phyloP scores from a whole-genome alignment of 495 filamentous ascomycete genomes.

The Immersiella caudata region DNA sequence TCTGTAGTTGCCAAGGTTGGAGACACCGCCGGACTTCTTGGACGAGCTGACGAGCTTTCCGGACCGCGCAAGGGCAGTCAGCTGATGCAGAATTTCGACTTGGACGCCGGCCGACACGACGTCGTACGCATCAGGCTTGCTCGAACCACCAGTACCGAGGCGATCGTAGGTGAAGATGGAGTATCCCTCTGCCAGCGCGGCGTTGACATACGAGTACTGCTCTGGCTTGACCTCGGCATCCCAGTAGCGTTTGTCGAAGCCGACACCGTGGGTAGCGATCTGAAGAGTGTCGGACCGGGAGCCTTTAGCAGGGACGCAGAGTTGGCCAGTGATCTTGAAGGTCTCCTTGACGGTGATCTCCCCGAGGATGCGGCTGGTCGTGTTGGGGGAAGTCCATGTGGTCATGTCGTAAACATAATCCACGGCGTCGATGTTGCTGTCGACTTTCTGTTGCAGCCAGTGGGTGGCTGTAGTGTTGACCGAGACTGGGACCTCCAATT shows the following conservation, averaged over 20 bases:
- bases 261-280: constrained; percentile 60
- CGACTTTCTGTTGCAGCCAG: constrained; percentile 21
- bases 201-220: constrained; percentile 51
- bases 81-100: constrained; percentile 40
- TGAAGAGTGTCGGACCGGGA: constrained; percentile 46
- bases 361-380: constrained; percentile 18
- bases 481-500: constrained; percentile 12
- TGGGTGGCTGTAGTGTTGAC: constrained; percentile 18
- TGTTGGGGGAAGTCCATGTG: constrained; percentile 21
- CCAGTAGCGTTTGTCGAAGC: constrained; percentile 57
- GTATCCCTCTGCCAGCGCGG: constrained; percentile 39
- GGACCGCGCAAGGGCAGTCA: constrained; percentile 37
- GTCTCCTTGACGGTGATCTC: constrained; percentile 40
- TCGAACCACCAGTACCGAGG: constrained; percentile 41
- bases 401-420: constrained; percentile 29
- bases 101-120: constrained; percentile 40
- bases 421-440: constrained; percentile 37
- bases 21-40: constrained; percentile 1
- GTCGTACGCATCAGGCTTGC: constrained; percentile 43
- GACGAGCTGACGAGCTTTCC: constrained; percentile 23
- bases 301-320: constrained; percentile 42
- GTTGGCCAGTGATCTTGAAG: constrained; percentile 48
- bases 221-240: constrained; percentile 37
- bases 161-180: constrained; percentile 50
- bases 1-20: constrained; percentile 10